phyloP scores from a whole-genome alignment of 2,329 filamentous ascomycete species.

The Apiospora arundinis region DNA sequence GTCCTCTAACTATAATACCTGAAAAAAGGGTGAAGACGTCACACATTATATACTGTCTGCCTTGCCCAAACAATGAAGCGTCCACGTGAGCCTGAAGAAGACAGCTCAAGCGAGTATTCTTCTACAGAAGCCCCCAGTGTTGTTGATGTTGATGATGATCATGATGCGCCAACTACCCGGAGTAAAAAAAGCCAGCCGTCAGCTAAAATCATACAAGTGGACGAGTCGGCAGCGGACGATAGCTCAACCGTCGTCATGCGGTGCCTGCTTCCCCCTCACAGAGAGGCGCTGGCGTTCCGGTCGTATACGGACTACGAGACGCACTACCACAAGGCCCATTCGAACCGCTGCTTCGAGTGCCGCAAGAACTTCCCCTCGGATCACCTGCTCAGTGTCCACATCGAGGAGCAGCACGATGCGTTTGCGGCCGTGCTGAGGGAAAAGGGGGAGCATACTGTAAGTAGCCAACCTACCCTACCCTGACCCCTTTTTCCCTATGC shows the following conservation, averaged over 20 bases:
- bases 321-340: constrained; percentile 83
- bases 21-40: background rate
- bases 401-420: constrained; percentile 90
- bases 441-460: constrained; percentile 84
- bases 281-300: constrained; percentile 70
- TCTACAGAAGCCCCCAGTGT: constrained; percentile 26
- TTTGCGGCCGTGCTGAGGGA: constrained; percentile 75
- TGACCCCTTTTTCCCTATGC: background rate
- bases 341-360: constrained; percentile 86
- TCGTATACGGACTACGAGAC: constrained; percentile 83
- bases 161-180: constrained; percentile 25
- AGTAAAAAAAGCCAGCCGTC: constrained; percentile 34
- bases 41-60: background rate
- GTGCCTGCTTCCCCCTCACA: constrained; percentile 84
- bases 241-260: constrained; percentile 64
- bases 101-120: constrained; percentile 40
- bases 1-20: constrained; percentile 9
- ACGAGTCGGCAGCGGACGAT: constrained; percentile 46
- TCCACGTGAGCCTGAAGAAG: constrained; percentile 64
- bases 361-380: constrained; percentile 86
- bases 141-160: constrained; percentile 18
- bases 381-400: constrained; percentile 81
- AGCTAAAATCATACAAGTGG: constrained; percentile 67
- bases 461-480: constrained; percentile 32
- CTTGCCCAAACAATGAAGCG: constrained; percentile 61